These are phyloP conservation scores for Pyrenopolyporus hunteri DNA, from an alignment of 495 filamentous ascomycete species.

Conservation along the genomic window DNA sequence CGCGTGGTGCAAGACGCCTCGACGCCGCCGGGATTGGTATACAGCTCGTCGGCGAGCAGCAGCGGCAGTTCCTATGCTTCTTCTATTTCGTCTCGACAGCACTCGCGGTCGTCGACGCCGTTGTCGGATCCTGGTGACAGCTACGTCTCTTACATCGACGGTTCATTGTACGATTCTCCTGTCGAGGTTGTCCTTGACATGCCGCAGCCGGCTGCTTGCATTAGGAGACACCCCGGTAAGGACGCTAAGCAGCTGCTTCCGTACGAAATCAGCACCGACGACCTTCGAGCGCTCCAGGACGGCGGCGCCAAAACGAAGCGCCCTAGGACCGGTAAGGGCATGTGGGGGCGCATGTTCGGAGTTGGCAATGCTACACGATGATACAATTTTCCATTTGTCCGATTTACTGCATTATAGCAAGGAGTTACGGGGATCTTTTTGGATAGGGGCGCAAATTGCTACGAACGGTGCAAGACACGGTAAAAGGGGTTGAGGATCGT, in stretches of 20 bases:
- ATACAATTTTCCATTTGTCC: conserved; percentile 22
- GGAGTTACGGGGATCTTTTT: conserved; percentile 22
- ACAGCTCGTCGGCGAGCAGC: conserved; percentile 48
- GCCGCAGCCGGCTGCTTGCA: conserved; percentile 28
- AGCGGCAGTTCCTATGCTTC: conserved; percentile 46
- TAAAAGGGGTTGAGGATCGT: conserved; percentile 9
- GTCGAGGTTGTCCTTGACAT: conserved; percentile 45
- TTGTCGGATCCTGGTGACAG: conserved; percentile 44
- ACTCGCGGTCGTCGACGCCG: conserved; percentile 54
- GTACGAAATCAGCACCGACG: conserved; percentile 55
- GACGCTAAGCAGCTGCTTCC: conserved; percentile 45
- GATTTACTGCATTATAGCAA: conserved; percentile 31
- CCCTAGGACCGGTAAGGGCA: conserved; percentile 43
- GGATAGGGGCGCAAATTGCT: conserved; percentile 21
- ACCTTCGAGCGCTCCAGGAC: conserved; percentile 48
- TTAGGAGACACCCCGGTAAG: conserved; percentile 22
- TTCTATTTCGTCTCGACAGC: conserved; percentile 41
- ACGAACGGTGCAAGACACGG: conserved; percentile 22
- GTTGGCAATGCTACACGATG: conserved; percentile 12
- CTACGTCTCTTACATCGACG: conserved; percentile 43
- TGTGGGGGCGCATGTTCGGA: conserved; percentile 52
- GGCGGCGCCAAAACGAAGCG: conserved; percentile 47
- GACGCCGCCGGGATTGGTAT: conserved; percentile 50
- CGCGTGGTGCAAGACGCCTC: conserved; percentile 42
- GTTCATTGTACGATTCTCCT: conserved; percentile 49